Base-by-base conservation (phyloP, 495 filamentous ascomycete species). In the Xylaria cubensis region DNA sequence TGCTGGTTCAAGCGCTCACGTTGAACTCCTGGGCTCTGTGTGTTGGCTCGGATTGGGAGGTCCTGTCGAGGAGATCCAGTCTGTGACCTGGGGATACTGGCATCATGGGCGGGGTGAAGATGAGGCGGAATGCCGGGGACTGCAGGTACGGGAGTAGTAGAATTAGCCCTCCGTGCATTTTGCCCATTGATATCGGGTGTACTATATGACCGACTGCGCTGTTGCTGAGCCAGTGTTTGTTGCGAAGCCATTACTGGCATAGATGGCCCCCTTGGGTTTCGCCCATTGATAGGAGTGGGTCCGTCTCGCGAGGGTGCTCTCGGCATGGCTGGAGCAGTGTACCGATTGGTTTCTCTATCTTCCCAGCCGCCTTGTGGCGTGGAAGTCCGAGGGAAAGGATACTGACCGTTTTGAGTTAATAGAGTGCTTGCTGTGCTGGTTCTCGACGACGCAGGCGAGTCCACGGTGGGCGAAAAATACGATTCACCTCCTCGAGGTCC, bases 391-490 rank as follows among this genome's bases (percentile, higher is more conserved):
- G 95, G 90, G 77, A 97, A 97, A 8, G 90, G 89, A 76, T 92
- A 95, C 71, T 88, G 80, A 0, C 80, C 86, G 44, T 85, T 86
- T 3, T 89, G 88, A 62, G 89, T 88, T 66, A 93, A 96, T 70
- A 87, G 81, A 21, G 82, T 80, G 64, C 84, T 85, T 4, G 84
- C 80, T 7, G 83, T 85, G 81, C 92, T 97, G 9, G 93, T 94
- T 59, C 95, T 88, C 7, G 92, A 92, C 2, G 94, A 97, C 15
- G 86, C 88, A 24, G 96, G 94, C 1, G 94, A 95, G 69, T 98
- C 94, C 15, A 87, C 88, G 12, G 90, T 87, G 1, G 96, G 96
- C 0, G 95, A 98, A 80, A 99, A 99, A 79, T 97, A 98, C 9
- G 94, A 97, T 61, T 92, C 89, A 34, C 86, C 86, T 21, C 67